Evolutionary conservation across 495 filamentous ascomycete species (phyloP), one percentile per base, ranked within the genome.

Genomic region (Pyronema omphalodes): DNA sequence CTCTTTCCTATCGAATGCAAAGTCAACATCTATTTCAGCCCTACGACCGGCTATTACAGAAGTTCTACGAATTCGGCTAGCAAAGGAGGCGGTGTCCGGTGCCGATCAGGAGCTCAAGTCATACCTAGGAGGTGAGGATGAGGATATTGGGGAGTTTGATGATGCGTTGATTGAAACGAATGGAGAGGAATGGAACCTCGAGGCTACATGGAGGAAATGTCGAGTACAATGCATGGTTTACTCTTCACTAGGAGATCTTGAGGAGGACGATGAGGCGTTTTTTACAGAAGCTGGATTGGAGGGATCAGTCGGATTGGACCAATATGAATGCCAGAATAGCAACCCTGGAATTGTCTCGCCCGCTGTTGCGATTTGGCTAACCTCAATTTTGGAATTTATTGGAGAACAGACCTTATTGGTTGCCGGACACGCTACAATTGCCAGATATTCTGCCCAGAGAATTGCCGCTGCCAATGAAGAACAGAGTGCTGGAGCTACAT

Each of bases 161-260:
- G 86, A 83, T 15, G 81, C 76, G 9, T 77, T 73, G 5, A 84
- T 89, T 29, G 18, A 8, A 29, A 12, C 29, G 52, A 79, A 85
- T 47, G 68, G 66, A 48, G 71, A 71, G 1, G 79, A 81, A 53
- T 94, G 88, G 76, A 86, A 96, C 64, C 70, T 94, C 11, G 80
- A 94, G 62, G 71, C 81, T 45, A 79, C 87, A 11, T 99, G 88
- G 88, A 94, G 87, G 67, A 75, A 88, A 50, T 88, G 86, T 1
- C 81, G 93, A 48, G 69, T 99, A 53, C 78, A 91, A 52, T 91
- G 88, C 63, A 96, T 99, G 93, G 89, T 96, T 14, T 96, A 96
- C 66, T 96, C 86, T 6, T 87, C 88, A 9, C 70, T 99, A 11
- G 93, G 93, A 19, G 91, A 99, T 61, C 79, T 99, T 76, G 93